phyloP scores from a whole-genome alignment of 2,329 filamentous ascomycete species.

The Fusarium neocosmosporiellum region DNA sequence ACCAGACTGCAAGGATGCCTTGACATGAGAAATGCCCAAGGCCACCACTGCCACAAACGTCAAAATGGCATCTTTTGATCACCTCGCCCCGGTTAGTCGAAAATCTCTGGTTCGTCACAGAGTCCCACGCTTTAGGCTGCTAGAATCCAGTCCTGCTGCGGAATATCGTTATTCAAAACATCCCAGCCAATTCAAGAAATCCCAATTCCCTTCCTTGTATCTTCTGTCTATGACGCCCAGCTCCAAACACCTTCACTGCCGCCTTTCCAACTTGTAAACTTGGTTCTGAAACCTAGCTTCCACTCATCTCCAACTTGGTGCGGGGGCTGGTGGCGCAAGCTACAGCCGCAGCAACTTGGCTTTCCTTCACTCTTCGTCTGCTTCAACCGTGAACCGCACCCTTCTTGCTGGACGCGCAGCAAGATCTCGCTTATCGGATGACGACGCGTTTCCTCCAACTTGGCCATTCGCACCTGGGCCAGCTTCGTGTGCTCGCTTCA shows the following conservation, averaged over 20 bases:
- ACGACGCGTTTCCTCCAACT: conserved; percentile 12
- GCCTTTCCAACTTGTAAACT: conserved; percentile 32
- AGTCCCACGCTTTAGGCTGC: neutral
- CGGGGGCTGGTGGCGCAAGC: conserved; percentile 21
- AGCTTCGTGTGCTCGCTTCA: conserved; percentile 41
- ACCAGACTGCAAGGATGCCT: conserved; percentile 16
- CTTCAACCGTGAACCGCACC: conserved; percentile 46
- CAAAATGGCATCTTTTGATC: conserved; percentile 28
- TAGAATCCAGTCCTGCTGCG: neutral
- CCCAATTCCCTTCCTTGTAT: neutral
- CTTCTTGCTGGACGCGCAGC: conserved; percentile 45
- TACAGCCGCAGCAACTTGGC: neutral
- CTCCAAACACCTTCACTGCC: conserved; percentile 16
- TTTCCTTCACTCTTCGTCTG: conserved; percentile 30
- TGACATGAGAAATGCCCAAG: neutral
- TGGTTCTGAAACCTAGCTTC: conserved; percentile 36
- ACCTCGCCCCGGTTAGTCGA: conserved; percentile 5
- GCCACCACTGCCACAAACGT: neutral
- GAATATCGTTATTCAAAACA: neutral
- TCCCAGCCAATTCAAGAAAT: neutral
- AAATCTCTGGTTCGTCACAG: conserved; percentile 16
- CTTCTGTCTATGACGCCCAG: conserved; percentile 23
- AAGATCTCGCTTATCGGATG: conserved; percentile 24
- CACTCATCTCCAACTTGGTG: conserved; percentile 21
- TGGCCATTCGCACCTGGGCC: conserved; percentile 24